Conservation (phyloP, 2,329 filamentous ascomycete genomes). For the Cercospora zeae-maydis region DNA sequence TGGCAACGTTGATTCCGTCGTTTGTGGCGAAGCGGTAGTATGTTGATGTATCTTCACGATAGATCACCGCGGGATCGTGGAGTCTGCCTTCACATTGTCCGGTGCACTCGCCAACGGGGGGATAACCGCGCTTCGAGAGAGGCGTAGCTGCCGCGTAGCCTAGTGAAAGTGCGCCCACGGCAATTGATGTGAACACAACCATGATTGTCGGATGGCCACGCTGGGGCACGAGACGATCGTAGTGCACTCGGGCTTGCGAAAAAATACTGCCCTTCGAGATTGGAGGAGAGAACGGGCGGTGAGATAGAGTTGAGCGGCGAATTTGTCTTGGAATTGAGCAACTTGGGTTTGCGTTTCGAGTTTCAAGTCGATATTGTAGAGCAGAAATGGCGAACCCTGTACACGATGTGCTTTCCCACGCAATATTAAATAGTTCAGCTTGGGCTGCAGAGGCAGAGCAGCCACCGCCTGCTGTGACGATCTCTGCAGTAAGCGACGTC, state of each 20-base stretch:
- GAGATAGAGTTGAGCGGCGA: neutral
- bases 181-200: neutral
- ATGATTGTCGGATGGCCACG: neutral
- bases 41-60: constrained; percentile 25
- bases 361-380: neutral
- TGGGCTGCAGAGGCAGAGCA: neutral
- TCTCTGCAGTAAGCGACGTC: neutral
- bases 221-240: neutral
- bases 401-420: neutral
- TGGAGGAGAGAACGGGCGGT: neutral
- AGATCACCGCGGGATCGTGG: constrained; percentile 24
- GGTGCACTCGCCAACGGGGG: constrained; percentile 18
- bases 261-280: neutral
- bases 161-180: neutral
- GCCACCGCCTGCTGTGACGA: neutral
- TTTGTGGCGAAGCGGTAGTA: constrained; percentile 55
- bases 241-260: neutral
- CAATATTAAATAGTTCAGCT: neutral
- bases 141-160: constrained; percentile 3
- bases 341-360: neutral
- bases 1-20: constrained; percentile 48
- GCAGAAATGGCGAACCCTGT: neutral
- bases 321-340: neutral
- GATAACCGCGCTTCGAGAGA: constrained; percentile 17
- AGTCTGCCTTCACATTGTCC: constrained; percentile 20